These are phyloP conservation scores for Catharanthus roseus DNA, from an alignment of 257 asterid genomes.

Conservation along the genomic window DNA sequence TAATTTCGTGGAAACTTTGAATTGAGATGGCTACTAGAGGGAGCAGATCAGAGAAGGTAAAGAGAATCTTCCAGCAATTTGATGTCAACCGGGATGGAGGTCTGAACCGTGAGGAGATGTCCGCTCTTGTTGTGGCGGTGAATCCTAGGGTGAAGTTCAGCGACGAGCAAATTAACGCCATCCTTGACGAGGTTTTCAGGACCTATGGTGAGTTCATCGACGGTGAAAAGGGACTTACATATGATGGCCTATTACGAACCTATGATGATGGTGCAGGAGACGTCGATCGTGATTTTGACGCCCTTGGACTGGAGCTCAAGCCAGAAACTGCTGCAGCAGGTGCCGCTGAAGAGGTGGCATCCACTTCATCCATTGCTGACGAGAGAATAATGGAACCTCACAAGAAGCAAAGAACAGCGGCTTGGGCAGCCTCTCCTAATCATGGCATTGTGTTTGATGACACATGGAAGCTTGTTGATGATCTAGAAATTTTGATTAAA, in stretches of 20 bases:
- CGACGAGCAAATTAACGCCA: slow-evolving; percentile 88
- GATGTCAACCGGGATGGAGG: slow-evolving; percentile 80
- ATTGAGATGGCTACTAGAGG: slow-evolving; percentile 72
- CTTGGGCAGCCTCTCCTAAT: slow-evolving; percentile 96
- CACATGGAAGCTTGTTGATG: slow-evolving; percentile 92
- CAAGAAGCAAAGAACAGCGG: slow-evolving; percentile 85
- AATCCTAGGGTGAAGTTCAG: slow-evolving; percentile 91
- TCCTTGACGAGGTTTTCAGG: slow-evolving; percentile 87
- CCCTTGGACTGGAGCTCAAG: slow-evolving; percentile 83
- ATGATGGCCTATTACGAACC: slow-evolving; percentile 85
- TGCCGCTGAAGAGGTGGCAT: slow-evolving; percentile 55
- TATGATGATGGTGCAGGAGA: slow-evolving; percentile 99
- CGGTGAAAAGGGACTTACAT: slow-evolving; percentile 75
- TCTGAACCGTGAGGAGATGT: slow-evolving; percentile 85
- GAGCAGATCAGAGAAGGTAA: slow-evolving; percentile 94
- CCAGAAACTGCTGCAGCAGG: slow-evolving; percentile 28
- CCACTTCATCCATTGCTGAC: slow-evolving; percentile 70
- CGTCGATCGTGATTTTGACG: slow-evolving; percentile 93
- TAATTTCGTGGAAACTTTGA: slow-evolving; percentile 6
- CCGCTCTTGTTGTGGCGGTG: slow-evolving; percentile 83
- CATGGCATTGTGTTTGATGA: slow-evolving; percentile 94
- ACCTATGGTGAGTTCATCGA: slow-evolving; percentile 84
- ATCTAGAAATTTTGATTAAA: slow-evolving; percentile 68
- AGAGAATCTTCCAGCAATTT: slow-evolving; percentile 78
- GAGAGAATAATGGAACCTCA: slow-evolving; percentile 84